phyloP scores from a whole-genome alignment of 2,329 filamentous ascomycete genomes.

The Fusarium albidum region DNA sequence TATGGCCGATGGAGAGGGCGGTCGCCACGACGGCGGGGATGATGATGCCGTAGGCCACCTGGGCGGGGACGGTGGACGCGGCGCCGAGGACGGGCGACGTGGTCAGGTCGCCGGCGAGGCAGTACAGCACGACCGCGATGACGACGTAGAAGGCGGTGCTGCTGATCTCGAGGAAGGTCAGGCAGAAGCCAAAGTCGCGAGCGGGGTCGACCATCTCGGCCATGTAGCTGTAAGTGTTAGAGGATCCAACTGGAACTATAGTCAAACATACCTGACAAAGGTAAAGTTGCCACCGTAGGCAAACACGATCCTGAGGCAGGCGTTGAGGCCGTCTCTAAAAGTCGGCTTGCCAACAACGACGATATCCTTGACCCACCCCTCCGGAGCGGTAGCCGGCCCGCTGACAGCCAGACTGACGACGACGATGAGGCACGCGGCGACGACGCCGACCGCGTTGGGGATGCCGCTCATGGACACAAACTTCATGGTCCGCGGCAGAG shows the following conservation, averaged over 20 bases:
- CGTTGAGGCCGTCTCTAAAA: slow-evolving; percentile 37
- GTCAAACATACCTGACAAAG: slow-evolving; percentile 23
- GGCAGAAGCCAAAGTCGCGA: slow-evolving; percentile 33
- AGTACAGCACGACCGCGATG: slow-evolving; percentile 37
- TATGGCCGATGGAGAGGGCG: slow-evolving; percentile 37
- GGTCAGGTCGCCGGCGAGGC: slow-evolving; percentile 33
- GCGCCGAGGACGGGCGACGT: slow-evolving; percentile 37
- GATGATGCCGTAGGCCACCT: slow-evolving; percentile 40
- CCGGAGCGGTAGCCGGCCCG: slow-evolving; percentile 28
- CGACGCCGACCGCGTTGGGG: slow-evolving; percentile 33
- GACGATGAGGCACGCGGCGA: slow-evolving; percentile 30
- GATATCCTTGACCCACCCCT: slow-evolving; percentile 30
- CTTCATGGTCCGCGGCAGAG: slow-evolving; percentile 36
- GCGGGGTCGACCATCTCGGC: slow-evolving; percentile 36
- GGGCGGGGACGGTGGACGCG: slow-evolving; percentile 31
- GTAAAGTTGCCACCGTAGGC: slow-evolving; percentile 40
- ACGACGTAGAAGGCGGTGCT: slow-evolving; percentile 37
- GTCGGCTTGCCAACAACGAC: slow-evolving; percentile 27
- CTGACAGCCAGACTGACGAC: slow-evolving; percentile 31
- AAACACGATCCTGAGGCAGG: slow-evolving; percentile 35
- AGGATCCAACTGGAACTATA: too few relatives aligned
- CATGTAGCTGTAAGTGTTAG: slow-evolving; percentile 26
- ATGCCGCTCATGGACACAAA: slow-evolving; percentile 35
- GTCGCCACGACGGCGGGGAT: slow-evolving; percentile 37
- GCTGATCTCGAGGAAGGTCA: slow-evolving; percentile 35